Evolutionary conservation across 495 filamentous ascomycete species (phyloP).

Genomic region (Trichocladium uniseriatum): DNA sequence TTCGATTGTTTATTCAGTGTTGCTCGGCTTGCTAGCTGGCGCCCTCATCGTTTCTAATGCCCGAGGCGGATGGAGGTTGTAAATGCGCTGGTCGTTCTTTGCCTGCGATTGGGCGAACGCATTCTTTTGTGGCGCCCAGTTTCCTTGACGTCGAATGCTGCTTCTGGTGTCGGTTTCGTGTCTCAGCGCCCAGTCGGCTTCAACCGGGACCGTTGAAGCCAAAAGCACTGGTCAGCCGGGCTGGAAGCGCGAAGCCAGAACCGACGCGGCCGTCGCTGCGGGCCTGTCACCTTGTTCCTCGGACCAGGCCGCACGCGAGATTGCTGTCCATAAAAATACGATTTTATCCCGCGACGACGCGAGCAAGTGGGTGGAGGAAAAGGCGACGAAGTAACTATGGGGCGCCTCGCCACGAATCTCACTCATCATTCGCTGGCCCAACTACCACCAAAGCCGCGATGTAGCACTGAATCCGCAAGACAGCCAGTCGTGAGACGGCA

Average conservation of each 20-base stretch:
- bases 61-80: too few species aligned
- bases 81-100: neutral
- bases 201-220: neutral
- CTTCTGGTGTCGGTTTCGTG: neutral
- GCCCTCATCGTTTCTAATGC: neutral
- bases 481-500: constrained; percentile 11
- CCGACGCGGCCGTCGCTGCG: constrained; percentile 3
- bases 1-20: neutral
- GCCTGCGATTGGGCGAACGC: constrained; percentile 1
- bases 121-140: constrained; percentile 4
- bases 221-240: neutral
- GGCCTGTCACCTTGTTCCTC: neutral
- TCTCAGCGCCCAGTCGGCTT: neutral
- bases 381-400: too few species aligned
- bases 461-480: constrained; percentile 10
- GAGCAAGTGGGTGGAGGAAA: neutral
- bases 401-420: neutral
- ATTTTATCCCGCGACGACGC: constrained; percentile 1
- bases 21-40: neutral
- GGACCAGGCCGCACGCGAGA: constrained; percentile 1
- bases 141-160: neutral
- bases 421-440: neutral
- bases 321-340: constrained; percentile 13
- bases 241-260: constrained; percentile 4
- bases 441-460: neutral